Percentiles rank a stretch among this genome's conserved stretches.
These are phyloP conservation scores for Emergomyces pasteurianus DNA, from an alignment of 2,329 filamentous ascomycete species.

Conservation along the genomic window DNA sequence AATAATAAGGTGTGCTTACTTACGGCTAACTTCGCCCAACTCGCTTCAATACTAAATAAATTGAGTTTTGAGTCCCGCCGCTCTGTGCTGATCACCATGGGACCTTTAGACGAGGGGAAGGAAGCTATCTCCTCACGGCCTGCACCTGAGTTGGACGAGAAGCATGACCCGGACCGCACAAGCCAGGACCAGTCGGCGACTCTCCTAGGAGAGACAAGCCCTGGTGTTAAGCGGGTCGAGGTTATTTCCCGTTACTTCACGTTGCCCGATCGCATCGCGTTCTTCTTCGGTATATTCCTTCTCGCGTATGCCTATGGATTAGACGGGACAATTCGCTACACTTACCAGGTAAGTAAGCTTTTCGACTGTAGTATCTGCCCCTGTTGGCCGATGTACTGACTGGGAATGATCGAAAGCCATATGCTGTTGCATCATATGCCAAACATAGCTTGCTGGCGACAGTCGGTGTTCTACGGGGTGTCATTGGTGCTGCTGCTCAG, in stretches of 20 bases:
- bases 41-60: not conserved
- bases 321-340: slow-evolving; percentile 43
- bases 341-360: slow-evolving; percentile 32
- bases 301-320: slow-evolving; percentile 53
- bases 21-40: not conserved
- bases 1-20: not conserved
- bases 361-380: slow-evolving; percentile 6
- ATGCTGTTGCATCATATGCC: slow-evolving; percentile 41
- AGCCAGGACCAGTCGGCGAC: not conserved
- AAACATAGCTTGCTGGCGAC: slow-evolving; percentile 47
- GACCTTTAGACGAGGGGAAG: not conserved
- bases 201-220: slow-evolving; percentile 23
- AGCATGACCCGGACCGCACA: not conserved
- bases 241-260: slow-evolving; percentile 44
- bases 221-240: slow-evolving; percentile 50
- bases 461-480: slow-evolving; percentile 45
- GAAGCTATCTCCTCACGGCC: not conserved
- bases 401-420: slow-evolving; percentile 27
- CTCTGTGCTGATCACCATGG: not conserved
- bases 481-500: slow-evolving; percentile 48
- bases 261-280: slow-evolving; percentile 39
- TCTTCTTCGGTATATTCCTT: slow-evolving; percentile 52
- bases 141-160: not conserved
- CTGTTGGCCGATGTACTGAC: slow-evolving; percentile 4
- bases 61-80: not conserved